Evolutionary conservation across 2,329 filamentous ascomycete species (phyloP), one percentile per base, ranked within the genome.

Genomic region (Polychaeton citri): DNA sequence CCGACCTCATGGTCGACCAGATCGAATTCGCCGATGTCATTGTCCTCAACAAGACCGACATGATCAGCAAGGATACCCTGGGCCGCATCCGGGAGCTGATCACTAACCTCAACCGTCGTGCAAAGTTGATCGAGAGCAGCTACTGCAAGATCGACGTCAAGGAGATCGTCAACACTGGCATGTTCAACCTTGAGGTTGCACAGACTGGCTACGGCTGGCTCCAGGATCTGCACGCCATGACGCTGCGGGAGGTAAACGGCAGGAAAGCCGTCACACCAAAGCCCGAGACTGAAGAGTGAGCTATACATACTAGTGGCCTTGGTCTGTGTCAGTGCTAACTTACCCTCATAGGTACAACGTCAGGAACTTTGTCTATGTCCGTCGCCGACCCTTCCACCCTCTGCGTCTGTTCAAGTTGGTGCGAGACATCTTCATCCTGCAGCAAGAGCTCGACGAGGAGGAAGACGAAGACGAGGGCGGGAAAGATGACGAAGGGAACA

Each of bases 11-110:
- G 68, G 77, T 81, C 0, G 79, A 84, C 45, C 79, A 84, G 48
- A 80, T 84, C 40, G 80, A 85, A 55, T 85, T 85, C 46, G 78
- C 79, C 0, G 78, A 84, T 44, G 77, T 83, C 5, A 68, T 84
- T 10, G 66, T 83, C 3, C 58, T 83, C 15, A 84, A 84, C 58
- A 84, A 84, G 39, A 46, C 71, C 5, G 77, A 82, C 41, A 71
- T 74, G 40, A 73, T 81, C 10, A 55, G 64, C 28, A 52, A 58
- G 4, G 58, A 50, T 15, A 66, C 62, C 1, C 61, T 37, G 9
- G 17, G 31, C 7, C 37, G 43, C 4, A 37, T 51, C 8, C 30
- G 21, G 5, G 40, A 36, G 4, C 31, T 51, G 16, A 66, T 13
- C 47, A 55, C 65, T 38, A 68, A 72, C 34, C 65, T 85, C 12